phyloP scores from a whole-genome alignment of 768 basidiomycete species.

The Candolleomyces eurysporus region DNA sequence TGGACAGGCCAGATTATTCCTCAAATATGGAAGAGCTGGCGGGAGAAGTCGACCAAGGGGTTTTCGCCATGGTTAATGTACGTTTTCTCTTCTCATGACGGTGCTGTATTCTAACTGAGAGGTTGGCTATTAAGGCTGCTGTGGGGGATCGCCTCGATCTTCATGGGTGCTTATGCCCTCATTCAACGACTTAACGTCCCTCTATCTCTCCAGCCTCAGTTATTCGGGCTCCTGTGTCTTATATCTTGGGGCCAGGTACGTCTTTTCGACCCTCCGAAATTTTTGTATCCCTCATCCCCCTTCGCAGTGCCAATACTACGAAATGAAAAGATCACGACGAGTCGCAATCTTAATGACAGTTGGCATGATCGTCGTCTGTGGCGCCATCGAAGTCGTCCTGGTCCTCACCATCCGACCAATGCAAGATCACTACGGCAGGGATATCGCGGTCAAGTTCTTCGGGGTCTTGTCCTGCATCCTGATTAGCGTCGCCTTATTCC shows the following conservation, averaged over 20 bases:
- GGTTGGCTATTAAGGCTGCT: conserved; percentile 38
- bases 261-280: not conserved
- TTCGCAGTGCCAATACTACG: conserved; percentile 68
- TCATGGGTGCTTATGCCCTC: conserved; percentile 68
- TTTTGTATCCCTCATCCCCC: not conserved
- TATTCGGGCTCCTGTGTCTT: conserved; percentile 59
- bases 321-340: conserved; percentile 34
- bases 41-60: conserved; percentile 64
- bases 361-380: conserved; percentile 41
- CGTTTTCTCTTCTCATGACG: conserved; percentile 12
- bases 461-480: conserved; percentile 61
- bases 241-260: conserved; percentile 67
- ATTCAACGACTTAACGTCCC: conserved; percentile 69
- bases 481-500: conserved; percentile 45
- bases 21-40: conserved; percentile 72
- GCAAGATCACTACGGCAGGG: conserved; percentile 24
- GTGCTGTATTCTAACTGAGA: not conserved
- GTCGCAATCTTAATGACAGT: conserved; percentile 35
- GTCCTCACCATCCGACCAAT: conserved; percentile 56
- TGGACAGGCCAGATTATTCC: conserved; percentile 71
- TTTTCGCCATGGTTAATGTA: conserved; percentile 69
- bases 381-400: conserved; percentile 56
- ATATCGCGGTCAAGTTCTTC: conserved; percentile 46
- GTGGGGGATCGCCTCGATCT: conserved; percentile 59
- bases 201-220: conserved; percentile 64